Evolutionary conservation across 2,329 filamentous ascomycete genomes (phyloP), one percentile per base, ranked within the genome.

Genomic region (Trichoderma lentiforme): DNA sequence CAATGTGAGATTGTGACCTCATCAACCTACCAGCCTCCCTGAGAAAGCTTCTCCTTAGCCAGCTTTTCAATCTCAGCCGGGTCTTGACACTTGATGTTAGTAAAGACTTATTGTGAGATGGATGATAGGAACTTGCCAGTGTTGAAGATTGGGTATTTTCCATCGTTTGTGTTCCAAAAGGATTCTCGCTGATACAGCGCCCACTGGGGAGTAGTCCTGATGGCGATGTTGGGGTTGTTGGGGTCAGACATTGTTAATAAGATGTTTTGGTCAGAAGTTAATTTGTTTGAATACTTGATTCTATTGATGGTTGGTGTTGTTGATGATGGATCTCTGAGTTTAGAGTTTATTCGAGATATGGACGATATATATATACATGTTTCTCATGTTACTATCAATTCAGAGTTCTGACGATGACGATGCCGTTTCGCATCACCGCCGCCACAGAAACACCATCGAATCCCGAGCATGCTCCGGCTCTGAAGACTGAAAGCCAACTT

Each of bases 201-300:
- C 69, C 69, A 71, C 57, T 71, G 69, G 30, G 69, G 69, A n/a
- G 69, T 71, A 34, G 69, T 65, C 15, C 69, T 63, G 61, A 30
- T 71, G 4, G 47, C 58, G 47, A 71, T 71, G 60, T 71, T 71
- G 60, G 69, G 69, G 60, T 71, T 71, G 32, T 58, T 71, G 18
- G 69, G 69, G 24, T 71, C 69, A 65, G 69, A 71, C 69, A 71
- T 71, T n/a, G 47, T 71, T 4, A 7, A 18, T 6, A 34, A 18
- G 9, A 34, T 30, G 15, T 6, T 6, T 67, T 28, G 34, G 14
- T 36, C 34, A 36, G 34, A 36, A 15, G 34, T 7, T 36, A 36
- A 15, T 36, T 36, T 14, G 34, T 36, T 15, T 67, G 24, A 56
- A 21, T 15, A 15, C 15, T 65, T 65, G 28, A 24, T 36, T 58